Base-by-base conservation (phyloP, 495 filamentous ascomycete genomes). In the Daldinia childiae region DNA sequence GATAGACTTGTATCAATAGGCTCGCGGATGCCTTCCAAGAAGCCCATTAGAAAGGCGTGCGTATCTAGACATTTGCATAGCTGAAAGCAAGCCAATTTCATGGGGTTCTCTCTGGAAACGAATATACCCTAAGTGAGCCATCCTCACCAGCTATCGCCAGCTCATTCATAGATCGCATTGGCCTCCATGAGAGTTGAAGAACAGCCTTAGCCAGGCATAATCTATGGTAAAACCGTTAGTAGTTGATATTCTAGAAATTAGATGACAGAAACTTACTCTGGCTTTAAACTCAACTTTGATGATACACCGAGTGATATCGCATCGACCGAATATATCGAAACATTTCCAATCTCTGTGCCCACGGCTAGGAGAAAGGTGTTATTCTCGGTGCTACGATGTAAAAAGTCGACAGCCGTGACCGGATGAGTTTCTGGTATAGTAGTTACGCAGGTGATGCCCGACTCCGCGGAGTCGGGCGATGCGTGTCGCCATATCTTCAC, bases 61-160 rank as follows among this genome's bases (percentile, higher is more conserved):
- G 27, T 67, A n/a, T 67, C n/a, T 64, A 59, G 51, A 50, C 43
- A 48, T 48, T 48, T 26, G 29, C 50, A 55, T 68, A 54, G 51
- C 62, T n/a, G 43, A 45, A 26, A 55, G 41, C 54, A 62, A 56
- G 11, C 2, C 14, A 43, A 7, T 21, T 36, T 77, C 67, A 72
- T 38, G 56, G 24, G 64, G 60, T 66, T 51, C 59, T 41, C 26
- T 59, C 55, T 4, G 78, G 79, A 60, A 93, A 79, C 41, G 80
- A 80, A 80, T 92, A 92, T 77, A 97, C 84, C 68, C 93, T 85
- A 36, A 93, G 82, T 55, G 93, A 94, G 51, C 86, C 86, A 78
- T 98, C 94, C 76, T 95, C 93, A 64, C 93, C 94, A 43, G 90
- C 90, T 64, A 96, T 85, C 6, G 92, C 93, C 70, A 96, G 81